These are phyloP conservation scores for Botrytis pseudocinerea DNA, from an alignment of 2,329 filamentous ascomycete genomes.

Conservation along the genomic window DNA sequence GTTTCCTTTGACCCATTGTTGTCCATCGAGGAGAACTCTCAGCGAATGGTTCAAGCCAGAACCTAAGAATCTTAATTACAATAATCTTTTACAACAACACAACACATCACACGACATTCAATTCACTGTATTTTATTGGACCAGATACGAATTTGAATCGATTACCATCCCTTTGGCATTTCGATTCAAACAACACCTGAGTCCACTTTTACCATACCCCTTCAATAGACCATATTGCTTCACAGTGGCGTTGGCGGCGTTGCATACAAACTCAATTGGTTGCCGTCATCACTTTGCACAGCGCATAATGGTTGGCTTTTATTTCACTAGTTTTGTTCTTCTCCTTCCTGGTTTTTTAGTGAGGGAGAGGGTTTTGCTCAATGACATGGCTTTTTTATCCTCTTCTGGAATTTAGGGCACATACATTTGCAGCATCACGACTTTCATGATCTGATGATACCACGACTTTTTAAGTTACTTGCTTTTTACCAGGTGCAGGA, in stretches of 20 bases:
- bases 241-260: conserved; percentile 27
- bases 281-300: conserved; percentile 24
- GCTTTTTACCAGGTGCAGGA: background rate
- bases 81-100: background rate
- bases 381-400: conserved; percentile 5
- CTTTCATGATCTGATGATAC: conserved; percentile 25
- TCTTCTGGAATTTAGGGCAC: conserved; percentile 13
- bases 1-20: conserved; percentile 20
- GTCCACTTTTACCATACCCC: conserved; percentile 29
- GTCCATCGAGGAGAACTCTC: conserved; percentile 29
- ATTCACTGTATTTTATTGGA: conserved; percentile 42
- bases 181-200: conserved; percentile 33
- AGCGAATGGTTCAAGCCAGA: conserved; percentile 38
- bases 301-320: conserved; percentile 21
- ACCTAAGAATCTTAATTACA: conserved; percentile 24
- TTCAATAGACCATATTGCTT: conserved; percentile 32
- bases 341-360: conserved; percentile 13
- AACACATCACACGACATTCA: conserved; percentile 28
- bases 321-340: conserved; percentile 19
- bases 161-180: conserved; percentile 32
- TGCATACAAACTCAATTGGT: conserved; percentile 28
- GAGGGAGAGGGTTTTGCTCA: conserved; percentile 20
- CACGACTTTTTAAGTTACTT: conserved; percentile 12
- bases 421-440: conserved; percentile 20
- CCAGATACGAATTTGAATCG: conserved; percentile 31